Evolutionary conservation across 495 filamentous ascomycete species (phyloP).

Genomic region (Patellaria atrata): DNA sequence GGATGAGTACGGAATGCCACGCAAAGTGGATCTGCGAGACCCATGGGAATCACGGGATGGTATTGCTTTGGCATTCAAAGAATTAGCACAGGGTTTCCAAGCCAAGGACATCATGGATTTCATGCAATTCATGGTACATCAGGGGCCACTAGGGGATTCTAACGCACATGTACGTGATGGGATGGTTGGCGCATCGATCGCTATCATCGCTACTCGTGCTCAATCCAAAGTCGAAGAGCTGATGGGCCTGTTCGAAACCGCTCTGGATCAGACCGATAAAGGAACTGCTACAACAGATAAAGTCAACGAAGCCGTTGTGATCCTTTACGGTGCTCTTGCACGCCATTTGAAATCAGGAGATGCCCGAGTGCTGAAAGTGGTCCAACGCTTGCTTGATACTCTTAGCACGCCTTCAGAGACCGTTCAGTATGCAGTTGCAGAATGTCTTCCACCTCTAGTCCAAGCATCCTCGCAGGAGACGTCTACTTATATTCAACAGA

Average conservation of each 20-base stretch:
- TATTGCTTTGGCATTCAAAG: slow-evolving; percentile 71
- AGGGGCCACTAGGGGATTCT: slow-evolving; percentile 68
- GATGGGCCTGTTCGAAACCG: slow-evolving; percentile 79
- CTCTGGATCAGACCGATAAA: slow-evolving; percentile 67
- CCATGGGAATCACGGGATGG: slow-evolving; percentile 85
- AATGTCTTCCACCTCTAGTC: slow-evolving; percentile 81
- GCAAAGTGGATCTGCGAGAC: slow-evolving; percentile 67
- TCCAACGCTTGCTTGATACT: slow-evolving; percentile 69
- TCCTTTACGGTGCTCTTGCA: slow-evolving; percentile 87
- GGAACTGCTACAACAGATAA: slow-evolving; percentile 63
- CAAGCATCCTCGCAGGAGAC: slow-evolving; percentile 62
- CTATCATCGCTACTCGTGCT: slow-evolving; percentile 65
- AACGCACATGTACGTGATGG: slow-evolving; percentile 62
- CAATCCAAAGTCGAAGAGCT: slow-evolving; percentile 69
- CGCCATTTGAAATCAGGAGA: slow-evolving; percentile 76
- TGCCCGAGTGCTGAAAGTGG: slow-evolving; percentile 65
- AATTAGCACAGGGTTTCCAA: slow-evolving; percentile 55
- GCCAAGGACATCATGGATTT: slow-evolving; percentile 57
- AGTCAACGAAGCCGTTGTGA: slow-evolving; percentile 92
- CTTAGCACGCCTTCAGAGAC: slow-evolving; percentile 91
- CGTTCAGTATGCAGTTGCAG: slow-evolving; percentile 89
- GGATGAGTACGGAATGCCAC: slow-evolving; percentile 86
- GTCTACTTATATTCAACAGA: slow-evolving; percentile 61
- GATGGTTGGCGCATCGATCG: slow-evolving; percentile 87
- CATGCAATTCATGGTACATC: slow-evolving; percentile 68